Evolutionary conservation across 2,329 filamentous ascomycete species (phyloP).

Genomic region (Neofusicoccum umdonicola): DNA sequence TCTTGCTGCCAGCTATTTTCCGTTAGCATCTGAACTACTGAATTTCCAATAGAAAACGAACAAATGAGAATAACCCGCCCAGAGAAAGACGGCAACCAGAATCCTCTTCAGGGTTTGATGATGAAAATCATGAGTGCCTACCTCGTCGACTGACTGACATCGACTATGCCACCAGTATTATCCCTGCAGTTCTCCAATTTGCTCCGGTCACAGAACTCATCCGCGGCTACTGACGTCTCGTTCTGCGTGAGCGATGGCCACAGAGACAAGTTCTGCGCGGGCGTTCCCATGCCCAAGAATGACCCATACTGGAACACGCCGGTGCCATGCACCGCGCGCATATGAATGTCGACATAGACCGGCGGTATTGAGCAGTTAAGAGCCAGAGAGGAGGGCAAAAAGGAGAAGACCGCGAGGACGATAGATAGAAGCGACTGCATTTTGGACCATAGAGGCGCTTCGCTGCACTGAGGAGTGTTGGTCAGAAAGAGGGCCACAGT

Average conservation of each 20-base stretch:
- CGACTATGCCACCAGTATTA: conserved; percentile 37
- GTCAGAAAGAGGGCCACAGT: conserved; percentile 8
- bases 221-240: conserved; percentile 40
- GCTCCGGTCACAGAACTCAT: conserved; percentile 36
- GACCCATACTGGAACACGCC: conserved; percentile 43
- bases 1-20: not conserved
- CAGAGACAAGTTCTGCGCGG: conserved; percentile 45
- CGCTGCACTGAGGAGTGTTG: not conserved
- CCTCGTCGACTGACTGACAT: conserved; percentile 30
- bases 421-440: conserved; percentile 31
- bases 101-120: not conserved
- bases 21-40: not conserved
- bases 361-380: conserved; percentile 39
- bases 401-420: conserved; percentile 33
- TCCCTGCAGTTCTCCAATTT: conserved; percentile 31
- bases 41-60: not conserved
- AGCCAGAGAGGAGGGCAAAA: conserved; percentile 35
- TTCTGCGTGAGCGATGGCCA: conserved; percentile 45
- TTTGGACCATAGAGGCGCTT: not conserved
- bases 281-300: conserved; percentile 44
- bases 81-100: not conserved
- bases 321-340: conserved; percentile 41
- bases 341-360: conserved; percentile 46
- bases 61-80: not conserved
- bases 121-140: conserved; percentile 20